Evolutionary conservation across 768 basidiomycete species (phyloP).

Genomic region (Wakefieldia striispora): DNA sequence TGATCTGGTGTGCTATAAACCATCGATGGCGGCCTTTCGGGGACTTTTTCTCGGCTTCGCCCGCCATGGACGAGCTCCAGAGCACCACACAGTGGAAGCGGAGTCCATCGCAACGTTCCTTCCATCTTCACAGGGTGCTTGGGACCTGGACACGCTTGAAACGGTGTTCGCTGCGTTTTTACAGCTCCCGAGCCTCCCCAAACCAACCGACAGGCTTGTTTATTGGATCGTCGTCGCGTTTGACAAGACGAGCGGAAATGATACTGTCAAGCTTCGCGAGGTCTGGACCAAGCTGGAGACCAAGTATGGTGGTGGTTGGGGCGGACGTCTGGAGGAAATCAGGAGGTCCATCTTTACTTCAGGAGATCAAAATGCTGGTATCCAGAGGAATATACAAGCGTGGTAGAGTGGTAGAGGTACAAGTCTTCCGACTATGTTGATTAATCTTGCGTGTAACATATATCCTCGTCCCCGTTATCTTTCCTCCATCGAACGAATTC

Average conservation of each 20-base stretch:
- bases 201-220: constrained; percentile 45
- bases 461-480: constrained; percentile 38
- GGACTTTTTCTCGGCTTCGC: constrained; percentile 75
- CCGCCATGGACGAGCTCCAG: constrained; percentile 46
- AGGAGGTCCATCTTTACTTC: constrained; percentile 37
- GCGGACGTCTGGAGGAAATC: constrained; percentile 45
- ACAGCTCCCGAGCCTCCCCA: constrained; percentile 43
- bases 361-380: background rate
- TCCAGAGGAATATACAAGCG: constrained; percentile 1
- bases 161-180: constrained; percentile 63
- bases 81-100: background rate
- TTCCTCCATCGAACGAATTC: constrained; percentile 78
- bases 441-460: constrained; percentile 19
- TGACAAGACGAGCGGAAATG: constrained; percentile 53
- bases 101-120: constrained; percentile 6
- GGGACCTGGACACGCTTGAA: constrained; percentile 58
- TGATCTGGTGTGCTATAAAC: constrained; percentile 35
- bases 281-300: constrained; percentile 58
- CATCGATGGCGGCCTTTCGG: constrained; percentile 58
- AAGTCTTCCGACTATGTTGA: constrained; percentile 1
- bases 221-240: constrained; percentile 73
- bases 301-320: constrained; percentile 48
- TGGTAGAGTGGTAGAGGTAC: constrained; percentile 9
- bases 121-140: constrained; percentile 27
- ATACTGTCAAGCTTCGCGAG: constrained; percentile 47